Evolutionary conservation across 2,329 filamentous ascomycete genomes (phyloP), one percentile per base, ranked within the genome.

Genomic region (Ophiocordyceps camponoti-rufipedis): DNA sequence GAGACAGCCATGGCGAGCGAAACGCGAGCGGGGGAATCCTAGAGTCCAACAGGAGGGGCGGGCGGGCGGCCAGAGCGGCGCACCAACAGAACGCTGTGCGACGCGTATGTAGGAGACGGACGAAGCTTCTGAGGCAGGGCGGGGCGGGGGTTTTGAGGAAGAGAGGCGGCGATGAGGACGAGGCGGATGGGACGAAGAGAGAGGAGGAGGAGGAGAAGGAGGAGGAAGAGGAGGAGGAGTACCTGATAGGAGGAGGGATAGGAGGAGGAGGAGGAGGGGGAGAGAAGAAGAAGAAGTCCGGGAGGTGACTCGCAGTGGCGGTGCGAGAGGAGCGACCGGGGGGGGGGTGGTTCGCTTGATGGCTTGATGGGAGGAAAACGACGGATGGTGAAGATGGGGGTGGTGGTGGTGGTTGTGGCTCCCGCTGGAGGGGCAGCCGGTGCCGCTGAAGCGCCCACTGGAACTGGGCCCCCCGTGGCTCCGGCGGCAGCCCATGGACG

Each of bases 1-100:
- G 83, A 71, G 62, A 76, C 70, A 62, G 77, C 70, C 78, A 81
- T 81, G 64, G 58, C 61, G 60, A 55, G 54, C 57, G 55, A 54
- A 54, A 51, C 51, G 54, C 46, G 52, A 56, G 56, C 53, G 53
- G 57, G 54, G 55, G 35, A 39, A 39, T 39, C 35, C 35, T 39
- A 10, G 35, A 19, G 35, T 39, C 35, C n/a, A 10, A 16, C 5
- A 18, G 35, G 35, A 39, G 35, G 35, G 35, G 35, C 23, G 23
- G 35, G 35, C 23, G 23, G 23, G 23, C 35, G n/a, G 35, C 35
- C 35, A 39, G 35, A 39, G 47, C 49, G 51, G 52, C 52, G 53
- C 54, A 52, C 52, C 51, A 45, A 48, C 48, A 43, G 48, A 48
- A 40, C 42, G 50, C 45, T 47, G 50, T 54, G 48, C 54, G 50